Base-by-base conservation (phyloP, 176 grass and related monocot species). In the Thalia dealbata region DNA sequence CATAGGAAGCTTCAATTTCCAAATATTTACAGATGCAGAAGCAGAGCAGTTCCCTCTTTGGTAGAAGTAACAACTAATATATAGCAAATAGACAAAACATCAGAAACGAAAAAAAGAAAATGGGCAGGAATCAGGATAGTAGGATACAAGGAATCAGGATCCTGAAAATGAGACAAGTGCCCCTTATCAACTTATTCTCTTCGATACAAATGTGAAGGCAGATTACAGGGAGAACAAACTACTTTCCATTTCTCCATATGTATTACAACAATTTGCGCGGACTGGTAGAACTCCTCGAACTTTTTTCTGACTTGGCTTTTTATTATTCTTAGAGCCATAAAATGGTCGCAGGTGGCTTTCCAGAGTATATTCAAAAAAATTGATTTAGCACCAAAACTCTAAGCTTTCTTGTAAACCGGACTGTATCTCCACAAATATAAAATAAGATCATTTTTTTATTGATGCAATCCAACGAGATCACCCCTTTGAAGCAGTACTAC, bases 401-500 rank as follows among this genome's bases (percentile, higher is more conserved):
- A 58, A 19, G 7, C 54, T 58, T 58, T n/a, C 54, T 58, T 58
- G 15, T 6, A 0, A 55, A 58, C 21, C 6, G 54, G 54, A 58
- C 19, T 58, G 6, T n/a, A 58, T 58, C 7, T 58, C 21, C 54
- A 58, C 6, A 16, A 58, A 58, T 11, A n/a, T 69, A 77, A 62
- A 12, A 7, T 79, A 46, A 0, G 0, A 67, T 42, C 27, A 72
- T 70, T 63, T 29, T 56, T 21, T 54, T 28, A 38, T 1, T 2
- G 4, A 38, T 56, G 35, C 46, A 61, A 67, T 50, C 25, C 1
- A 61, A 76, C 38, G 3, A 43, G 35, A 27, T 87, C 80, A 88
- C 43, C 52, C 38, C 21, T 19, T 80, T 56, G 50, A 73, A 71
- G 50, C 59, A 78, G 67, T 70, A 55, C 78, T 70, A 55, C 78